These are phyloP conservation scores for Fusarium penzigii DNA, from an alignment of 2,329 filamentous ascomycete species.

Conservation along the genomic window DNA sequence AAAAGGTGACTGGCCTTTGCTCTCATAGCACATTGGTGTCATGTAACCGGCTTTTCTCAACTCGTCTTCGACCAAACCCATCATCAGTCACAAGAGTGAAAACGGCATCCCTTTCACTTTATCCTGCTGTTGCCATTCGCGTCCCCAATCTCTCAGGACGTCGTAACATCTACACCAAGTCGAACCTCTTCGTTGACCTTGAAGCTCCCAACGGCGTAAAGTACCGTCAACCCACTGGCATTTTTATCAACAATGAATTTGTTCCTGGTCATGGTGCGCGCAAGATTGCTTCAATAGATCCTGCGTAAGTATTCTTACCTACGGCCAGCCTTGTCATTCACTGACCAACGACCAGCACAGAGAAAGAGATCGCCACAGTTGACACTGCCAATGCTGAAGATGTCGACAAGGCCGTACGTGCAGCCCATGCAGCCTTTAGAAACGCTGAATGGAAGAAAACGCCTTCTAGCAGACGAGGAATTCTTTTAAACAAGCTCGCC, in stretches of 20 bases:
- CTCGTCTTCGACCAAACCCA: slow-evolving; percentile 1
- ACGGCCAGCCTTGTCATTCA: not conserved
- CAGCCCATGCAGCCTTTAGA: slow-evolving; percentile 67
- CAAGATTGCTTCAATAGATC: slow-evolving; percentile 32
- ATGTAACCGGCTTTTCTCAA: not conserved
- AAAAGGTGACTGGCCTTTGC: not conserved
- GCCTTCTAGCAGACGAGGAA: slow-evolving; percentile 63
- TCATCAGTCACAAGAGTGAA: slow-evolving; percentile 3
- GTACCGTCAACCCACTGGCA: slow-evolving; percentile 71
- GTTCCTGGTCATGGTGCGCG: slow-evolving; percentile 43
- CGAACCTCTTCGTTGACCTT: slow-evolving; percentile 52
- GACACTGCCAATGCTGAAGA: slow-evolving; percentile 30
- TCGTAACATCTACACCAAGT: slow-evolving; percentile 23
- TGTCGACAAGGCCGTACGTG: slow-evolving; percentile 32
- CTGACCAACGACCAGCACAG: slow-evolving; percentile 20
- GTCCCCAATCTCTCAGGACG: slow-evolving; percentile 5
- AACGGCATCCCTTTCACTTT: slow-evolving; percentile 11
- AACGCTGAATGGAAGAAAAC: slow-evolving; percentile 69
- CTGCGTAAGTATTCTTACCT: slow-evolving; percentile 24
- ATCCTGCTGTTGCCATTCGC: slow-evolving; percentile 5
- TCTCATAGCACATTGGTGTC: not conserved
- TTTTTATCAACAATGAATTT: slow-evolving; percentile 87
- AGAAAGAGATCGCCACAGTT: slow-evolving; percentile 32
- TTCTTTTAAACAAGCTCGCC: slow-evolving; percentile 68
- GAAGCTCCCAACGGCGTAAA: slow-evolving; percentile 76